Percentiles rank a stretch among this genome's conserved stretches.
Evolutionary conservation across 768 basidiomycete genomes (phyloP).

Genomic region (Rhizopogon roseolus): DNA sequence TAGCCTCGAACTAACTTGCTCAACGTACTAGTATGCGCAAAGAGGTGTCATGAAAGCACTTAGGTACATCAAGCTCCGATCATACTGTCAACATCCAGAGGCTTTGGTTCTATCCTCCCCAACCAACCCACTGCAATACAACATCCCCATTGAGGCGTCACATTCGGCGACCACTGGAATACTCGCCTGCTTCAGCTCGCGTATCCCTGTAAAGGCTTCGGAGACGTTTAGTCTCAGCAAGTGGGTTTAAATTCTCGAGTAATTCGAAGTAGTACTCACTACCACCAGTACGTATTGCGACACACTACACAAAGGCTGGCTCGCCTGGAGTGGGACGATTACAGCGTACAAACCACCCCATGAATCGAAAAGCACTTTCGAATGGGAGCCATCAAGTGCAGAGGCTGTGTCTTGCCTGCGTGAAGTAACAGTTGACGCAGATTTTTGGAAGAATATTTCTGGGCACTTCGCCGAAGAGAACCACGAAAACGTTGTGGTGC

Average conservation of each 20-base stretch:
- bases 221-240: neutral
- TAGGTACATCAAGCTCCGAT: constrained; percentile 78
- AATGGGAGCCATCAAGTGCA: constrained; percentile 53
- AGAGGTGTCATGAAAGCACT: constrained; percentile 74
- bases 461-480: constrained; percentile 77
- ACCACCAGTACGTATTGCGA: constrained; percentile 47
- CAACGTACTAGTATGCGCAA: constrained; percentile 51
- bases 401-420: constrained; percentile 48
- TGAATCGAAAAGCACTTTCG: constrained; percentile 43
- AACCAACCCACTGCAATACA: constrained; percentile 62
- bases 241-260: neutral
- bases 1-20: neutral
- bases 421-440: constrained; percentile 37
- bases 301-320: constrained; percentile 58
- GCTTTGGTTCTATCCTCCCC: constrained; percentile 60
- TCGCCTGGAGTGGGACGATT: constrained; percentile 51
- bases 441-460: constrained; percentile 68
- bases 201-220: constrained; percentile 20
- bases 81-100: constrained; percentile 49
- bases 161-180: constrained; percentile 50
- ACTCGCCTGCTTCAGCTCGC: constrained; percentile 48
- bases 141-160: constrained; percentile 44
- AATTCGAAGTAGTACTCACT: neutral
- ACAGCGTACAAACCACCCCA: constrained; percentile 46
- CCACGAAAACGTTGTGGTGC: constrained; percentile 54